These are phyloP conservation scores for Blastomyces gilchristii DNA, from an alignment of 2,329 filamentous ascomycete genomes.

Conservation along the genomic window DNA sequence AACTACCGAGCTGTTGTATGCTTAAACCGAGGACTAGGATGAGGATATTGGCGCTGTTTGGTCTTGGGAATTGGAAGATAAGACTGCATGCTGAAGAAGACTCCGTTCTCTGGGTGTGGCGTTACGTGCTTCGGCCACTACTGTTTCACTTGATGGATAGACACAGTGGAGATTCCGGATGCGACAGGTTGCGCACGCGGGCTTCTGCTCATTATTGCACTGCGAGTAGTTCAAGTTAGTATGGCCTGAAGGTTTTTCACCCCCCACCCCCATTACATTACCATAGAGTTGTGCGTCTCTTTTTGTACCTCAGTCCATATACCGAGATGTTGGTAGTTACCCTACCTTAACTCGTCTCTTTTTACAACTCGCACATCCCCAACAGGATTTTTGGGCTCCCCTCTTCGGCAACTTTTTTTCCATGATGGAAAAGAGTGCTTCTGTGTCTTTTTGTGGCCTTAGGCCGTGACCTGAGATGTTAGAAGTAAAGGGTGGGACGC, in stretches of 20 bases:
- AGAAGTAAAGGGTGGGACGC: background rate
- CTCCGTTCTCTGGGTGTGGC: background rate
- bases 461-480: background rate
- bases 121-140: background rate
- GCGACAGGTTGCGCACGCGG: conserved; percentile 11
- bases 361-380: conserved; percentile 4
- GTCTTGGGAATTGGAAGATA: too few species aligned
- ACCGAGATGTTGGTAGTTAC: background rate
- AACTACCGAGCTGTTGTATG: too few species aligned
- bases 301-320: background rate
- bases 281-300: background rate
- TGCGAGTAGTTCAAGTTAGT: background rate
- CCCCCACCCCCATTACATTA: background rate
- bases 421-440: background rate
- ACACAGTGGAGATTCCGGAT: conserved; percentile 4
- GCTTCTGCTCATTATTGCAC: conserved; percentile 11
- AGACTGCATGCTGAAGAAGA: background rate
- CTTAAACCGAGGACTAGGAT: too few species aligned
- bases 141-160: background rate
- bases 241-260: background rate
- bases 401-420: background rate
- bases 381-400: conserved; percentile 1
- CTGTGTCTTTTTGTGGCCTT: background rate
- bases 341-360: conserved; percentile 3
- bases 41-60: too few species aligned